Evolutionary conservation across 441 rosid species (phyloP).

Genomic region (Aleurites moluccanus): DNA sequence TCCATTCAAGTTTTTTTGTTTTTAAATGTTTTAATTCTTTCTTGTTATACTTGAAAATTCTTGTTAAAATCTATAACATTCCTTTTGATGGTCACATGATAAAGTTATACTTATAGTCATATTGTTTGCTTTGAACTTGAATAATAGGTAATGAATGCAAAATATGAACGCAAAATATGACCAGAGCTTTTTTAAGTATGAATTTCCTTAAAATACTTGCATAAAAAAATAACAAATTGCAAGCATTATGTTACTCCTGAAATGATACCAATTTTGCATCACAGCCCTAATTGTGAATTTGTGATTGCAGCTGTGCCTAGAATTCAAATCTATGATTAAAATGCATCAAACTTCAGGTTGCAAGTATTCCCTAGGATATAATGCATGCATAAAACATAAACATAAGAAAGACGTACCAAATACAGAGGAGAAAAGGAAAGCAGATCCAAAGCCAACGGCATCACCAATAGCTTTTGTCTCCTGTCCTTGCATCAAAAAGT

Average conservation of each 20-base stretch:
- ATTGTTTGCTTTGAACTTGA: not conserved
- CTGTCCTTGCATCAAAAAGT: slow-evolving; percentile 61
- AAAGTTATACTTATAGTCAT: not conserved
- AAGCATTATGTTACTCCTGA: not conserved
- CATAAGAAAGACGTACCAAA: slow-evolving; percentile 49
- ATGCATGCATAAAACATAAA: not conserved
- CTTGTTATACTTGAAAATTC: too few relatives aligned
- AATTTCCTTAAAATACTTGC: too few relatives aligned
- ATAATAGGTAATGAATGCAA: not conserved
- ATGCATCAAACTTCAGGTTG: not conserved
- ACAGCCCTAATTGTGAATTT: not conserved
- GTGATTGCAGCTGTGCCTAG: not conserved
- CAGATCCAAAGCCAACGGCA: slow-evolving; percentile 74
- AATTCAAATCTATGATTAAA: not conserved
- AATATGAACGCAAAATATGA: not conserved
- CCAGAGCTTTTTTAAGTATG: too few relatives aligned
- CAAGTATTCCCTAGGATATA: not conserved
- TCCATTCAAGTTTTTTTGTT: not conserved
- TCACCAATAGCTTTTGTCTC: slow-evolving; percentile 68
- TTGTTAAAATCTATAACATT: not conserved
- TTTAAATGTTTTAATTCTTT: too few relatives aligned
- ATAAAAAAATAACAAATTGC: too few relatives aligned
- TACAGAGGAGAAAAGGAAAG: slow-evolving; percentile 67
- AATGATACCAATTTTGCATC: not conserved
- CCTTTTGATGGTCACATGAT: not conserved